Conservation (phyloP, 2,329 filamentous ascomycete genomes). For the Fusarium avenaceum region DNA sequence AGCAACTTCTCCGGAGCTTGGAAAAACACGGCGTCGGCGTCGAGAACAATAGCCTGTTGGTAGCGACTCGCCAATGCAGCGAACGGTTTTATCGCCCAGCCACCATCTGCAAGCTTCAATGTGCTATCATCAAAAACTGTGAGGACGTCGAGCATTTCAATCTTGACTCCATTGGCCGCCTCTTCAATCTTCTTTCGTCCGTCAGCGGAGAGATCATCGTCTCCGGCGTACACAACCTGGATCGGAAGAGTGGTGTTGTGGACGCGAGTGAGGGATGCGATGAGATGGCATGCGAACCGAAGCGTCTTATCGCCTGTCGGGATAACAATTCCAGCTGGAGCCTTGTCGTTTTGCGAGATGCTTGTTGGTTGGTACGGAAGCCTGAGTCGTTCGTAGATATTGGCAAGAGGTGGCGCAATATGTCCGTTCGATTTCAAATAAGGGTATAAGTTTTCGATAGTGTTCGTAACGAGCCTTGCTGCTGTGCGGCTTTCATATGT, state of each 20-base stretch:
- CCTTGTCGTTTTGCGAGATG: conserved; percentile 19
- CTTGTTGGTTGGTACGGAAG: conserved; percentile 16
- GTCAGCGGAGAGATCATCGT: conserved; percentile 48
- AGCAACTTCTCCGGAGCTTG: conserved; percentile 55
- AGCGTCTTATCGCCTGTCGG: conserved; percentile 51
- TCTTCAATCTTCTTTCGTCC: conserved; percentile 47
- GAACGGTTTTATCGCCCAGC: conserved; percentile 60
- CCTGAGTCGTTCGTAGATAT: conserved; percentile 27
- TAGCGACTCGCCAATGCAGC: conserved; percentile 55
- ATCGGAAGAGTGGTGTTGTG: conserved; percentile 53
- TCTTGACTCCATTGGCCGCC: conserved; percentile 25
- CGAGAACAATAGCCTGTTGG: conserved; percentile 56
- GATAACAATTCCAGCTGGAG: conserved; percentile 54
- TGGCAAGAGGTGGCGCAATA: conserved; percentile 30
- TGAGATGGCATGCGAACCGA: conserved; percentile 55
- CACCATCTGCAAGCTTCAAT: conserved; percentile 49
- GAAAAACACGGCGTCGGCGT: conserved; percentile 58
- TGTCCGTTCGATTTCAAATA: conserved; percentile 39
- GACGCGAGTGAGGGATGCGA: conserved; percentile 51
- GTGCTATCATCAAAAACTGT: conserved; percentile 53
- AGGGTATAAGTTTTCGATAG: conserved; percentile 41
- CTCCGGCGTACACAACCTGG: conserved; percentile 55
- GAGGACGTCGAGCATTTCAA: conserved; percentile 53
- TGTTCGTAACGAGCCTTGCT: conserved; percentile 9
- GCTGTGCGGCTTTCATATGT: conserved; percentile 8